Evolutionary conservation across 352 stramenopile species (phyloP), one percentile per base, ranked within the genome.

Genomic region (Globisporangium middletonii): DNA sequence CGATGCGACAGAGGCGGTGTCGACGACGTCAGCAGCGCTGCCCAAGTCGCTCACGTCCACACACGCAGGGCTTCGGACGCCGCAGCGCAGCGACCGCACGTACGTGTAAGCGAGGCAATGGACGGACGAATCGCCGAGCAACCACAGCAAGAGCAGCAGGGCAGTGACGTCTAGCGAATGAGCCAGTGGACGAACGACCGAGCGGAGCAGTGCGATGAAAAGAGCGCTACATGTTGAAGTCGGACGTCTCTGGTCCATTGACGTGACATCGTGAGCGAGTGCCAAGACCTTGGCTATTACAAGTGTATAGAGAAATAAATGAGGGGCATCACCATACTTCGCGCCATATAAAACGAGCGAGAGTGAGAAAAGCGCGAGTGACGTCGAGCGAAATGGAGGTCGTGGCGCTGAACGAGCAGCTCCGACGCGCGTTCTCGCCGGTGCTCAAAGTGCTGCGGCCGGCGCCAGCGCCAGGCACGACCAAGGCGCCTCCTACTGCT

Each of bases 1-100:
- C 27, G 84, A 96, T 60, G 87, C 86, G 63, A 90, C 70, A 11
- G 83, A 95, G 55, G 77, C 78, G n/a, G 91, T 95, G 50, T 44
- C 50, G 30, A 55, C 41, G 23, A 74, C 77, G 0, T 76, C 72
- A 0, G 73, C 75, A 5, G 58, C 68, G 27, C 60, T 86, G 41
- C 77, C 75, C 33, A 75, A 72, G 56, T 57, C 67, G 30, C 59
- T 79, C 50, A 76, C 65, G 33, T 44, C 57, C 23, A 45, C 52
- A 45, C 65, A 71, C 48, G 67, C 53, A 11, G 60, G 53, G 15
- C 50, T 71, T 28, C 62, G 35, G 47, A 61, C 43, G 38, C 44
- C 55, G 13, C 47, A 61, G 55, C 55, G 46, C 23, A 35, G 33
- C 28, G 46, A 61, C 27, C 13, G 35, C 6, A 37, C n/a, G 7